Evolutionary conservation across 768 basidiomycete genomes (phyloP), one percentile per base, ranked within the genome.

Genomic region (Suillus clintonianus): DNA sequence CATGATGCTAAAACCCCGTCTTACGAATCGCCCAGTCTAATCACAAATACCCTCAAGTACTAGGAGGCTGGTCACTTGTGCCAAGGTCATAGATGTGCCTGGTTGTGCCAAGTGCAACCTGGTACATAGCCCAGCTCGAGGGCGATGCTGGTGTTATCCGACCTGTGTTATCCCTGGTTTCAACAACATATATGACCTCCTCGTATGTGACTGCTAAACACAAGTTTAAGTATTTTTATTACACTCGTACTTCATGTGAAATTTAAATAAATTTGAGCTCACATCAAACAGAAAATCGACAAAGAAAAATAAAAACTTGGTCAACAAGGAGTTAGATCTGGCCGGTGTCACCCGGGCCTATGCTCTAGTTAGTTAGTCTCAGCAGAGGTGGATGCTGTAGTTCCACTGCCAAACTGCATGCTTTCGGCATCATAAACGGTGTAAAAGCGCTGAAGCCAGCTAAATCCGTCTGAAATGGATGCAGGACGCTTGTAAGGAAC

Each of bases 371-470:
- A 81, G 70, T 82, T 79, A 19, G 72, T 73, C 17, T 70, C 84
- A 4, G 86, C 79, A 17, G 67, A 64, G 1, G 88, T 89, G 72
- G 78, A 84, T 13, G 62, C 24, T 0, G 74, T 76, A 19, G 65
- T 74, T 8, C 74, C 70, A 43, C 72, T 30, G 15, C 73, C 74
- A 34, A 75, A 65, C 47, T 45, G 65, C 17, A 54, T 15, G 27
- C 66, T 74, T 14, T 9, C 22, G 3, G 80, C 79, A 64, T 85
- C 84, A 59, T 74, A 83, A 10, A 83, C 83, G 37, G 79, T 81
- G 72, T 89, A 87, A 81, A 85, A 88, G 22, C 86, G 82, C 69
- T 88, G 84, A 65, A 88, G 71, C 79, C 83, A 87, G 13, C 71
- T 80, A 61, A 84, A 85, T 3, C 86, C 85, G 62, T 85, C 85